phyloP scores from a whole-genome alignment of 306 rosid genomes.

The Glycine soja region DNA sequence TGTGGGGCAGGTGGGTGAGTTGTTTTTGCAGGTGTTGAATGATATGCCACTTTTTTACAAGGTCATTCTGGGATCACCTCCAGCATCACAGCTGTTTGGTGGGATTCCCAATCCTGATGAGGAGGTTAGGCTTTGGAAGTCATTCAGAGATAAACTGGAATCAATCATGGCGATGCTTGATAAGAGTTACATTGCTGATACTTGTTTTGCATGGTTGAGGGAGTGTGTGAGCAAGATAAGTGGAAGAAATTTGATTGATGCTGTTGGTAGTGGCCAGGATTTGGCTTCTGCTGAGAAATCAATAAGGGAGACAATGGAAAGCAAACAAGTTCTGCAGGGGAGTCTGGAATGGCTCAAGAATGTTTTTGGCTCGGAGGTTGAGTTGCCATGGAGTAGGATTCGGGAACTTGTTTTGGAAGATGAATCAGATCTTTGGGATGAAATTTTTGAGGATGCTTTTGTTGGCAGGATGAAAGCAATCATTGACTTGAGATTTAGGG shows the following conservation, averaged over 20 bases:
- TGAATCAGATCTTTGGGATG: slow-evolving; percentile 93
- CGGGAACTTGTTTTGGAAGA: slow-evolving; percentile 94
- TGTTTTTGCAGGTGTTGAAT: slow-evolving; percentile 83
- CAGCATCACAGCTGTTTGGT: slow-evolving; percentile 88
- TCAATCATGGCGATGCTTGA: slow-evolving; percentile 74
- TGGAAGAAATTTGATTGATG: slow-evolving; percentile 77
- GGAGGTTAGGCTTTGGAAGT: slow-evolving; percentile 95
- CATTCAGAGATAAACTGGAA: slow-evolving; percentile 80
- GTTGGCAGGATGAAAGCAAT: slow-evolving; percentile 81
- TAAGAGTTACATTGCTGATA: slow-evolving; percentile 70
- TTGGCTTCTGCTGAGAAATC: slow-evolving; percentile 89
- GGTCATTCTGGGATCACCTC: slow-evolving; percentile 80
- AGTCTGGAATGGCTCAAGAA: slow-evolving; percentile 95
- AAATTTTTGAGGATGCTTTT: slow-evolving; percentile 83
- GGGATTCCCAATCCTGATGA: slow-evolving; percentile 97
- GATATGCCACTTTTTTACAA: slow-evolving; percentile 94
- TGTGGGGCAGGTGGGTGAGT: slow-evolving; percentile 94
- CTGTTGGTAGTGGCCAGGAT: slow-evolving; percentile 73
- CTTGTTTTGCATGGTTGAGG: slow-evolving; percentile 79
- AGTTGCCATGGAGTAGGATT: slow-evolving; percentile 96
- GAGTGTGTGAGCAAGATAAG: slow-evolving; percentile 78
- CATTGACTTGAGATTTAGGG: slow-evolving; percentile 67
- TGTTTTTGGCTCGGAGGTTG: slow-evolving; percentile 93
- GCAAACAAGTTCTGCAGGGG: slow-evolving; percentile 87
- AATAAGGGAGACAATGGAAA: slow-evolving; percentile 90